A percentile compares a stretch with the other conserved stretches of the same genome.
These are phyloP conservation scores for Taphrina deformans DNA, from an alignment of 1,139 yeast species.

Conservation along the genomic window DNA sequence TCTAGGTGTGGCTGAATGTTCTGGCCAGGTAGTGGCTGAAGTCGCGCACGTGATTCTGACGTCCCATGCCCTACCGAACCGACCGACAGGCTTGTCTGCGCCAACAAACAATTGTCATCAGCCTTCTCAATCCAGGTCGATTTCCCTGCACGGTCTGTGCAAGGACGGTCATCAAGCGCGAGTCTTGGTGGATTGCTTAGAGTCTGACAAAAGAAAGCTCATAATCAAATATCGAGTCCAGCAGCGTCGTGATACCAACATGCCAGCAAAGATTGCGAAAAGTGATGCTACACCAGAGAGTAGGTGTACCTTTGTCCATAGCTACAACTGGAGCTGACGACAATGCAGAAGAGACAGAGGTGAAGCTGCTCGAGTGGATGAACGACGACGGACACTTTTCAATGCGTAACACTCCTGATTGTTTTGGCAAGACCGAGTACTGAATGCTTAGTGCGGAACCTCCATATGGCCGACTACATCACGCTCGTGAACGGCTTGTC, in stretches of 20 bases:
- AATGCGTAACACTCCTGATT: slow-evolving; percentile 7
- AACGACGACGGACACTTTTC: slow-evolving; percentile 38
- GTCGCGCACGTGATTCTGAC: not conserved
- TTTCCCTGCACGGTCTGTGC: no score
- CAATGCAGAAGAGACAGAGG: slow-evolving; percentile 31
- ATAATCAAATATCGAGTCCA: no score
- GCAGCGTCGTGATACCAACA: not conserved
- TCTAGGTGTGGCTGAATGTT: not conserved
- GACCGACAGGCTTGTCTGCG: not conserved
- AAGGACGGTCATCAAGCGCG: no score
- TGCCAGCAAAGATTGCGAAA: not conserved
- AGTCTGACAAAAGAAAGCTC: no score
- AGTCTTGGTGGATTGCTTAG: no score
- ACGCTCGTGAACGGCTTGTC: slow-evolving; percentile 70
- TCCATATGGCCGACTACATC: slow-evolving; percentile 94
- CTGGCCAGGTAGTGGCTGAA: not conserved
- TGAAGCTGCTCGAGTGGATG: slow-evolving; percentile 35
- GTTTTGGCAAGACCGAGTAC: no score
- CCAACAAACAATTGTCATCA: not conserved
- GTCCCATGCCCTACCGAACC: not conserved
- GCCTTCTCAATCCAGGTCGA: no score
- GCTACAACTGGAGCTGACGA: not conserved
- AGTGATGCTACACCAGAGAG: slow-evolving; percentile 5
- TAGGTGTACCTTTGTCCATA: no score
- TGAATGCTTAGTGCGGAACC: slow-evolving; percentile 51